Evolutionary conservation across 495 filamentous ascomycete genomes (phyloP).

Genomic region (Aspergillus wentii): DNA sequence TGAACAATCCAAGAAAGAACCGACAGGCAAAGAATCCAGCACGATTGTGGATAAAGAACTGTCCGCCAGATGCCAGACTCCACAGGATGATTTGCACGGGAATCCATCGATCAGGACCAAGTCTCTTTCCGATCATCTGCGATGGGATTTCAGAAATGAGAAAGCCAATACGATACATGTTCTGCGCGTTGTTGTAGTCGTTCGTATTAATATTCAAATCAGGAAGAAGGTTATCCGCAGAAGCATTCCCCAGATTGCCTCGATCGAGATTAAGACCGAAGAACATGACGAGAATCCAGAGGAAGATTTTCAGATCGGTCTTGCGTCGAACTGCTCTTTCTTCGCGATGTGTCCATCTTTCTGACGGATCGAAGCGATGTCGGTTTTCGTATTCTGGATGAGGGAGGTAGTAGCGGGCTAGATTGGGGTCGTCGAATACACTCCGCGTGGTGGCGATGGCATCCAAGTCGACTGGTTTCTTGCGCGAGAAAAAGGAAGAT

Average conservation of each 20-base stretch:
- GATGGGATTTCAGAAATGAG: constrained; percentile 59
- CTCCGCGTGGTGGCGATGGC: constrained; percentile 50
- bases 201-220: constrained; percentile 55
- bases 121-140: constrained; percentile 43
- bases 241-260: constrained; percentile 60
- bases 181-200: constrained; percentile 60
- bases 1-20: constrained; percentile 22
- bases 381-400: constrained; percentile 45
- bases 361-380: constrained; percentile 45
- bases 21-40: constrained; percentile 25
- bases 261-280: constrained; percentile 71
- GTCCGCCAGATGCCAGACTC: constrained; percentile 21
- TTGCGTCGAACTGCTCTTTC: constrained; percentile 28
- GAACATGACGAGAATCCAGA: constrained; percentile 69
- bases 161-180: constrained; percentile 26
- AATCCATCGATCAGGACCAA: constrained; percentile 55
- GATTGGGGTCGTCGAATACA: constrained; percentile 43
- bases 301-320: constrained; percentile 40
- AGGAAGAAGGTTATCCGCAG: constrained; percentile 58
- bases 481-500: constrained; percentile 6
- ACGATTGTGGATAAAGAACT: constrained; percentile 19
- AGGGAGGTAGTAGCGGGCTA: constrained; percentile 44
- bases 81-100: constrained; percentile 26
- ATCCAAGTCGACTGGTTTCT: constrained; percentile 28
- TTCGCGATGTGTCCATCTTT: constrained; percentile 45